Conservation (phyloP, 2,329 filamentous ascomycete species). For the Microcera coccophila region DNA sequence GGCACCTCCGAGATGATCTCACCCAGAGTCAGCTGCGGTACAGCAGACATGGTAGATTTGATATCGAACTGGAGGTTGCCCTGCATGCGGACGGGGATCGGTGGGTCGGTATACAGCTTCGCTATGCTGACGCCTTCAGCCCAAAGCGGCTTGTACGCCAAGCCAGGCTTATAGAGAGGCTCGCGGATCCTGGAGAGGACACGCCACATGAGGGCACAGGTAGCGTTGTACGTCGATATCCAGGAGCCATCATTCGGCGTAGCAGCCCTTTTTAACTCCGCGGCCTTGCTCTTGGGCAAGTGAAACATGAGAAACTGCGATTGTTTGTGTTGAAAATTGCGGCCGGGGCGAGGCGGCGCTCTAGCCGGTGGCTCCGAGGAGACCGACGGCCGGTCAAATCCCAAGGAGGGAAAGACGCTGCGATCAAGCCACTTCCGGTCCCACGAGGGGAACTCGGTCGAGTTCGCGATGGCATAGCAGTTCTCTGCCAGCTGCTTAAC, state of each 20-base stretch:
- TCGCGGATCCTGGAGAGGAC: slow-evolving; percentile 33
- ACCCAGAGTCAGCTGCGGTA: slow-evolving; percentile 28
- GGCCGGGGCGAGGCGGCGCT: too few relatives aligned
- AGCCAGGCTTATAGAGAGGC: slow-evolving; percentile 31
- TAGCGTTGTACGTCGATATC: slow-evolving; percentile 45
- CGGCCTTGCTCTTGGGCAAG: too few relatives aligned
- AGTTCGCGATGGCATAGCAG: slow-evolving; percentile 33
- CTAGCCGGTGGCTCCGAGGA: too few relatives aligned
- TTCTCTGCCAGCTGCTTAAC: slow-evolving; percentile 40
- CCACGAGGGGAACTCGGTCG: slow-evolving; percentile 32
- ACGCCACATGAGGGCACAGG: slow-evolving; percentile 40
- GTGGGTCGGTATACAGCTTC: slow-evolving; percentile 30
- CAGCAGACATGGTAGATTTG: slow-evolving; percentile 20
- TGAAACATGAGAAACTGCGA: too few relatives aligned
- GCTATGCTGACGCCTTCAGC: slow-evolving; percentile 37
- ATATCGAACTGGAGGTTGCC: slow-evolving; percentile 33
- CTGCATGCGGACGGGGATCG: slow-evolving; percentile 34
- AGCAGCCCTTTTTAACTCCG: too few relatives aligned
- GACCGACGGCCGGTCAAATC: slow-evolving; percentile 3
- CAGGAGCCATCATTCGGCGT: too few relatives aligned
- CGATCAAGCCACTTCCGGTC: slow-evolving; percentile 34
- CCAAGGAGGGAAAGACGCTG: slow-evolving; percentile 26
- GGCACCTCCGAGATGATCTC: slow-evolving; percentile 37
- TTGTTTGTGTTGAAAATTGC: too few relatives aligned
- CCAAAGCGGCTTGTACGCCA: slow-evolving; percentile 29